These are phyloP conservation scores for Serendipita vermifera DNA, from an alignment of 768 basidiomycete species.

Conservation along the genomic window DNA sequence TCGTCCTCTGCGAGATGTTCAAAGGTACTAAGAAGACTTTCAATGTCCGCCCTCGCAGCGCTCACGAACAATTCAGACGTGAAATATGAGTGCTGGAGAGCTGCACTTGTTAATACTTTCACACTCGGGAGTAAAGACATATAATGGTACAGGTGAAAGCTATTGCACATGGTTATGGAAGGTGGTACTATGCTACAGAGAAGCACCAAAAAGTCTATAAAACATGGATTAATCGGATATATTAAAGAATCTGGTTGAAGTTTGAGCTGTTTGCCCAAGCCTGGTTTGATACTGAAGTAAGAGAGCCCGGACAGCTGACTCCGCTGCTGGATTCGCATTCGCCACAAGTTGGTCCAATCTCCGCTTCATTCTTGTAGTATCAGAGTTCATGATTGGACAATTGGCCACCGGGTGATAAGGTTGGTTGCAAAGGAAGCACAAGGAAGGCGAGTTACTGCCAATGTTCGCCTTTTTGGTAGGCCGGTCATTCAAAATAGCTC, in stretches of 20 bases:
- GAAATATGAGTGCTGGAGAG: not conserved
- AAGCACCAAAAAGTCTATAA: no score
- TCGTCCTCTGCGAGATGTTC: not conserved
- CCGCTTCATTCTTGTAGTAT: not conserved
- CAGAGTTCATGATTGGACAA: not conserved
- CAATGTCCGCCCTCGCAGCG: not conserved
- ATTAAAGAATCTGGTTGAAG: no score
- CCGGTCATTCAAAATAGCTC: not conserved
- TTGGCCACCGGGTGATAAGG: not conserved
- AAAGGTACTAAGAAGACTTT: not conserved
- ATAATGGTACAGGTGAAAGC: no score
- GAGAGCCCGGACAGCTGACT: no score
- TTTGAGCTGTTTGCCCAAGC: no score
- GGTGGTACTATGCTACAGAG: no score
- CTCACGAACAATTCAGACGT: not conserved
- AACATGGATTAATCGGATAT: no score
- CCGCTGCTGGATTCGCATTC: no score
- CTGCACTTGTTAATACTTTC: not conserved
- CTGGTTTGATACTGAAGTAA: no score
- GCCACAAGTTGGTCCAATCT: not conserved
- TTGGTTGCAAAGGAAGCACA: not conserved
- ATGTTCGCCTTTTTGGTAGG: not conserved
- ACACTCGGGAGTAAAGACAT: not conserved
- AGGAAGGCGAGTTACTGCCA: not conserved
- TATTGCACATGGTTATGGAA: no score